Percentiles rank a stretch among this genome's conserved stretches.
These are phyloP conservation scores for Phytophthora citrophthora DNA, from an alignment of 352 stramenopile species.

Conservation along the genomic window DNA sequence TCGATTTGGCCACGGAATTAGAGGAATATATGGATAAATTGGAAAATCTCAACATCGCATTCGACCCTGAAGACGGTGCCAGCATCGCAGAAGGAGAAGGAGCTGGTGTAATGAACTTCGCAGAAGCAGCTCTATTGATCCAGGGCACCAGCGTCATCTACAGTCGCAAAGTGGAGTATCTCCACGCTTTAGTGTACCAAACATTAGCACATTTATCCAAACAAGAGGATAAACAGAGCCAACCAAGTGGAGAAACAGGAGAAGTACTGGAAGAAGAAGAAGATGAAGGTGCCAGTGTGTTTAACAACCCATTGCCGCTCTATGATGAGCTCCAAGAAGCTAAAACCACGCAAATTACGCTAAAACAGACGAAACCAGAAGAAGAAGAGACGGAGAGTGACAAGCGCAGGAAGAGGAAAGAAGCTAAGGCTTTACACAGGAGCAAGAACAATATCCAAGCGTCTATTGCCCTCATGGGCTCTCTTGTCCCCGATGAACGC, in stretches of 20 bases:
- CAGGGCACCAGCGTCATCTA: slow-evolving; percentile 95
- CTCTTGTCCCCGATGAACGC: slow-evolving; percentile 73
- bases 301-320: slow-evolving; percentile 66
- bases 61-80: slow-evolving; percentile 52
- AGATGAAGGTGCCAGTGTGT: slow-evolving; percentile 38
- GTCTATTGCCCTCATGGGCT: slow-evolving; percentile 83
- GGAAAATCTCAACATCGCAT: slow-evolving; percentile 71
- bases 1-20: slow-evolving; percentile 89
- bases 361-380: slow-evolving; percentile 37
- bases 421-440: slow-evolving; percentile 31
- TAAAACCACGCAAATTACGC: slow-evolving; percentile 53
- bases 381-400: slow-evolving; percentile 22
- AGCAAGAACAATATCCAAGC: slow-evolving; percentile 83
- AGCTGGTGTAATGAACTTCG: slow-evolving; percentile 90
- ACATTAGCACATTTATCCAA: slow-evolving; percentile 84
- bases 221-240: slow-evolving; percentile 48
- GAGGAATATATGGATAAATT: slow-evolving; percentile 93
- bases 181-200: slow-evolving; percentile 93
- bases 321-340: slow-evolving; percentile 72
- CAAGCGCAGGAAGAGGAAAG: slow-evolving; percentile 20
- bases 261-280: slow-evolving; percentile 32
- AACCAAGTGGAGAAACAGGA: slow-evolving; percentile 14
- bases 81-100: slow-evolving; percentile 21
- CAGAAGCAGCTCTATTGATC: slow-evolving; percentile 92
- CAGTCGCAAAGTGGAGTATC: slow-evolving; percentile 95